A percentile compares a stretch with the other conserved stretches of the same genome.
Evolutionary conservation across 2,329 filamentous ascomycete genomes (phyloP).

Genomic region (Truncatella angustata): DNA sequence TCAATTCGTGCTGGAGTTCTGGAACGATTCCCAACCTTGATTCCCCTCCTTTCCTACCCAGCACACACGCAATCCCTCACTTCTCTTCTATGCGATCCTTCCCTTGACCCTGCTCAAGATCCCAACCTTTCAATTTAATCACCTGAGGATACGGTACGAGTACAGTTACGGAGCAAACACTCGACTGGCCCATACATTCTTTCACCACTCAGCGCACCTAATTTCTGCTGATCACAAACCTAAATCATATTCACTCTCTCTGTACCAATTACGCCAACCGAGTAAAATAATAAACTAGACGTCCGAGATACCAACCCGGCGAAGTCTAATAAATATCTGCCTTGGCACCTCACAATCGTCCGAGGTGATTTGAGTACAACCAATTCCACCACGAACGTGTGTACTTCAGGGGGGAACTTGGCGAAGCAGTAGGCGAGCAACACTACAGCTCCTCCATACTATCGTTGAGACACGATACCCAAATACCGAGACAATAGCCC

Average conservation of each 20-base stretch:
- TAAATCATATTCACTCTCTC: background rate
- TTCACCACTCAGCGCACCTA: background rate
- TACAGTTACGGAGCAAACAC: background rate
- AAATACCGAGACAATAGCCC: no score
- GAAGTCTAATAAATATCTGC: background rate
- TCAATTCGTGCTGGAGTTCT: background rate
- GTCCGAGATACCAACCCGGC: background rate
- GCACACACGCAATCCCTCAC: background rate
- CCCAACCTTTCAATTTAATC: slow-evolving; percentile 1
- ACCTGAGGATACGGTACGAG: background rate
- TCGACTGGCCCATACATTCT: background rate
- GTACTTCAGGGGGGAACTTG: no score
- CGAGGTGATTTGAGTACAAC: no score
- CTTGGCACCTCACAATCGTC: background rate
- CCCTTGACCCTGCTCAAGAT: background rate
- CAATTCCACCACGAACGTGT: no score
- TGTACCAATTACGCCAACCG: background rate
- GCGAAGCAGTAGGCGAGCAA: no score
- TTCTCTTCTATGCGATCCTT: background rate
- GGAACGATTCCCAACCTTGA: slow-evolving; percentile 2
- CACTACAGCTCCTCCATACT: no score
- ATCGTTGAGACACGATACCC: no score
- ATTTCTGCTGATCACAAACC: no score
- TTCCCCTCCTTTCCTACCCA: background rate
- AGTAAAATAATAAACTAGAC: background rate